Conservation (phyloP, 805 yeast genomes). For the Priceomyces carsonii region DNA sequence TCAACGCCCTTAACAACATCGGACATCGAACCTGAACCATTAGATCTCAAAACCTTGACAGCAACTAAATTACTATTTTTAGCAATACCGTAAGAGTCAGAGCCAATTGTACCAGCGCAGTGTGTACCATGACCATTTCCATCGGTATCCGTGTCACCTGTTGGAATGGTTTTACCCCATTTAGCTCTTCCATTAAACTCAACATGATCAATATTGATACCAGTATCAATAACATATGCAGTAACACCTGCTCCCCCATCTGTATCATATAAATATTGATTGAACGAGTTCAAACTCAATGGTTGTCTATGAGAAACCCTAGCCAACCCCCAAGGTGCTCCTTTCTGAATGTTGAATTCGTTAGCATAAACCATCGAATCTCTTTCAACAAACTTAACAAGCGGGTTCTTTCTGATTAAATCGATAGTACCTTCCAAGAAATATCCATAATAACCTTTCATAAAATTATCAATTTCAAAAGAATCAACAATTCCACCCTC, state of each 20-base stretch:
- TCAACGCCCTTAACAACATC: slow-evolving; percentile 85
- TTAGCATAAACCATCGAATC: slow-evolving; percentile 71
- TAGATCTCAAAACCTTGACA: slow-evolving; percentile 77
- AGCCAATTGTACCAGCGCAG: slow-evolving; percentile 94
- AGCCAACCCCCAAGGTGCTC: slow-evolving; percentile 94
- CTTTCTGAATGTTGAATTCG: slow-evolving; percentile 67
- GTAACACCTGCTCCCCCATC: slow-evolving; percentile 84
- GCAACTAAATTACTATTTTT: slow-evolving; percentile 79
- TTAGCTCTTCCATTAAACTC: slow-evolving; percentile 83
- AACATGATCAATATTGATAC: slow-evolving; percentile 70
- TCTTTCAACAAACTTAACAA: slow-evolving; percentile 68
- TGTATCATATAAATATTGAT: slow-evolving; percentile 70
- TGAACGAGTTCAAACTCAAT: slow-evolving; percentile 65
- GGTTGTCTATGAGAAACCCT: slow-evolving; percentile 83
- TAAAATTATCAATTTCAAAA: slow-evolving; percentile 56
- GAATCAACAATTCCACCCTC: slow-evolving; percentile 60
- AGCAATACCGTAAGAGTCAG: slow-evolving; percentile 79
- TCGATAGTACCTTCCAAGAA: slow-evolving; percentile 77
- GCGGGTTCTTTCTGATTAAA: slow-evolving; percentile 63
- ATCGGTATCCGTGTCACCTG: slow-evolving; percentile 68
- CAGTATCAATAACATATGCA: slow-evolving; percentile 88
- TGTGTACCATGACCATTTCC: slow-evolving; percentile 96
- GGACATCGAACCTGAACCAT: slow-evolving; percentile 82
- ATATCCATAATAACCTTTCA: slow-evolving; percentile 83
- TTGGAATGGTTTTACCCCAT: slow-evolving; percentile 84